phyloP scores from a whole-genome alignment of 352 stramenopile genomes.

The Phytopythium kandeliae region DNA sequence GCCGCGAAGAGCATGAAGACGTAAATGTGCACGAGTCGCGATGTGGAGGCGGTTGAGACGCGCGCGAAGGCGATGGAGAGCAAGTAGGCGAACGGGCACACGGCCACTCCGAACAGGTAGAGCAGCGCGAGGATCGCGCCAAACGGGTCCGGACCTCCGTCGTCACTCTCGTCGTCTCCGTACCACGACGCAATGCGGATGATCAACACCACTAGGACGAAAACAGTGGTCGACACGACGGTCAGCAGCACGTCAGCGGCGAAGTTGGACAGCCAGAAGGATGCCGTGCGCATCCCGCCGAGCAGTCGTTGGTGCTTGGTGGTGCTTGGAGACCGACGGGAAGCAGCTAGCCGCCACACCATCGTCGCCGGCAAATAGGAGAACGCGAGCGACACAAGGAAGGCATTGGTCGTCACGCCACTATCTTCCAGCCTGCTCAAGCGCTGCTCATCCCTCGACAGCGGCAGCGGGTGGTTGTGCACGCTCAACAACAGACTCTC shows the following conservation, averaged over 20 bases:
- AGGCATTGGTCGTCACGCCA: constrained; percentile 14
- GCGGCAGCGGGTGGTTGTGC: constrained; percentile 44
- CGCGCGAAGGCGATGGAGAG: constrained; percentile 10
- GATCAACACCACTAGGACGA: constrained; percentile 5
- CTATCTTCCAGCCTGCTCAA: constrained; percentile 24
- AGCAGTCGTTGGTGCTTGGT: constrained; percentile 93
- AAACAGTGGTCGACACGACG: constrained; percentile 39
- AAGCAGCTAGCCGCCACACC: constrained; percentile 91
- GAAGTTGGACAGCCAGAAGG: constrained; percentile 95
- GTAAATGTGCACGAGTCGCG: constrained; percentile 8
- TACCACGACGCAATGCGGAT: constrained; percentile 3
- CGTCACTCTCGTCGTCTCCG: background rate
- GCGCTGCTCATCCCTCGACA: constrained; percentile 39
- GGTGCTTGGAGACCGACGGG: constrained; percentile 69
- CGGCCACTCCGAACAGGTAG: constrained; percentile 12
- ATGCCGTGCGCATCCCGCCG: constrained; percentile 78
- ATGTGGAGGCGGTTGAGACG: background rate
- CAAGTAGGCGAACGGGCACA: constrained; percentile 14
- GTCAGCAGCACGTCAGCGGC: constrained; percentile 89
- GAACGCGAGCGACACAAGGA: constrained; percentile 78
- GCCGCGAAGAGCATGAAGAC: constrained; percentile 11
- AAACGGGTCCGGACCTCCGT: constrained; percentile 4
- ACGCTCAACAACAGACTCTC: constrained; percentile 23
- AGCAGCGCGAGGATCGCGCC: constrained; percentile 11
- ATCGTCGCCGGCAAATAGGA: constrained; percentile 85